These are phyloP conservation scores for Golubevia pallescens DNA, from an alignment of 1,284 basidiomycete genomes.

Conservation along the genomic window DNA sequence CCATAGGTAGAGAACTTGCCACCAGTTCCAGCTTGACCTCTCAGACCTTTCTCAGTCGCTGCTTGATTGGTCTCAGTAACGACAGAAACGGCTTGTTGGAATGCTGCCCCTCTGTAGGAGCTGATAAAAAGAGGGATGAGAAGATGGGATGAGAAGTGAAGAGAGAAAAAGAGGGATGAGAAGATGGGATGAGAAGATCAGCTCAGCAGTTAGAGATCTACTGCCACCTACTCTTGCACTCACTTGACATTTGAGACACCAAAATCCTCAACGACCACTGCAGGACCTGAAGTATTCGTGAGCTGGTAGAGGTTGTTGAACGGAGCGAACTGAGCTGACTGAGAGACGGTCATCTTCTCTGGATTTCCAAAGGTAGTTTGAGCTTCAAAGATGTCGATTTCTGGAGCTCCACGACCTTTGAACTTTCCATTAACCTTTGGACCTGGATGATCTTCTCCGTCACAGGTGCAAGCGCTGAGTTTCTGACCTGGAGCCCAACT, in stretches of 20 bases:
- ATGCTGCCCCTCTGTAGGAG: constrained; percentile 34
- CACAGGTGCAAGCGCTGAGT: constrained; percentile 46
- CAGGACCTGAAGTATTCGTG: constrained; percentile 12
- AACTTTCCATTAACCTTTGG: constrained; percentile 35
- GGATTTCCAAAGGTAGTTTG: constrained; percentile 3
- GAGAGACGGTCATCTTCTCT: constrained; percentile 33
- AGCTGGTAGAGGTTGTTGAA: constrained; percentile 43
- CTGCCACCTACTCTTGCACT: too few species aligned
- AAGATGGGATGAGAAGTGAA: constrained; percentile 3
- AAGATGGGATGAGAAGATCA: too few species aligned
- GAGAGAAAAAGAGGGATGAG: constrained; percentile 5
- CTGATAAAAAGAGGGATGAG: constrained; percentile 21
- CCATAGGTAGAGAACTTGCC: constrained; percentile 27
- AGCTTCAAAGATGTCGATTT: constrained; percentile 56
- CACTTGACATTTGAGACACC: too few species aligned
- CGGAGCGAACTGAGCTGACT: constrained; percentile 45
- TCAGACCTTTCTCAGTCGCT: constrained; percentile 21
- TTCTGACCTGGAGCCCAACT: constrained; percentile 37
- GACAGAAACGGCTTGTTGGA: constrained; percentile 47
- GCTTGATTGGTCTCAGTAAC: constrained; percentile 25
- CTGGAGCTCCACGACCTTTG: constrained; percentile 45
- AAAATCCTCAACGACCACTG: too few species aligned
- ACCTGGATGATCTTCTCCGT: constrained; percentile 43
- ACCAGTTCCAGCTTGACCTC: constrained; percentile 7
- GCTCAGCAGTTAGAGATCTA: not conserved